Evolutionary conservation across 495 filamentous ascomycete species (phyloP).

Genomic region (Penicillium antarcticum): DNA sequence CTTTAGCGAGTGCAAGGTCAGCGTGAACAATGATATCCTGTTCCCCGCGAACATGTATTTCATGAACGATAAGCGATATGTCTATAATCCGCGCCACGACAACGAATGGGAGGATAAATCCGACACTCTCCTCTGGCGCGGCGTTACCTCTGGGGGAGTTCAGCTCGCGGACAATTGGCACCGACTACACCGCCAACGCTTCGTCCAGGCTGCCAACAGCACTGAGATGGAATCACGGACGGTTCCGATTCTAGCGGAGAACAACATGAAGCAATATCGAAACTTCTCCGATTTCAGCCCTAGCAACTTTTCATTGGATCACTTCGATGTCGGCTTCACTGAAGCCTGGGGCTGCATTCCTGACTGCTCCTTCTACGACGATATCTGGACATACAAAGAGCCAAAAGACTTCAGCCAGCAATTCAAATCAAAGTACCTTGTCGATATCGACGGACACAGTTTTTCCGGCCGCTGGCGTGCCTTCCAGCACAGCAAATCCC

Average conservation of each 20-base stretch:
- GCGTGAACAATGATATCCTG: slow-evolving; percentile 75
- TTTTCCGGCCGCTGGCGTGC: slow-evolving; percentile 70
- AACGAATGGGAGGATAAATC: slow-evolving; percentile 38
- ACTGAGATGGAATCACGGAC: slow-evolving; percentile 45
- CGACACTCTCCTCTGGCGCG: slow-evolving; percentile 47
- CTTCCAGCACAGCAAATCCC: slow-evolving; percentile 59
- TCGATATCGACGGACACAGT: slow-evolving; percentile 70
- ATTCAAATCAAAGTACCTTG: slow-evolving; percentile 59
- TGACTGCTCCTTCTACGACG: slow-evolving; percentile 40
- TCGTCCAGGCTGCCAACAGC: slow-evolving; percentile 54
- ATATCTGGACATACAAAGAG: slow-evolving; percentile 24
- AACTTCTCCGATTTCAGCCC: slow-evolving; percentile 27
- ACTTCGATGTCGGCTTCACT: slow-evolving; percentile 44
- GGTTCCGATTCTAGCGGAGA: slow-evolving; percentile 18
- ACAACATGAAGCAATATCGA: slow-evolving; percentile 16
- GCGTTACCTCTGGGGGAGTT: slow-evolving; percentile 46
- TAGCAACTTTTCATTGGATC: slow-evolving; percentile 25
- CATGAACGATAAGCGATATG: slow-evolving; percentile 67
- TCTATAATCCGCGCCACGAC: slow-evolving; percentile 37
- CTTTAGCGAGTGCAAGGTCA: slow-evolving; percentile 74
- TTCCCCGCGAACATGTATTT: slow-evolving; percentile 78
- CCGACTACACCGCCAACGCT: slow-evolving; percentile 45
- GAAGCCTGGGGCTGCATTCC: slow-evolving; percentile 38
- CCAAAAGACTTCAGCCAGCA: slow-evolving; percentile 41
- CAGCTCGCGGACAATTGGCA: slow-evolving; percentile 32